Evolutionary conservation across 257 asterid species (phyloP).

Genomic region (Solanum tacnaense): DNA sequence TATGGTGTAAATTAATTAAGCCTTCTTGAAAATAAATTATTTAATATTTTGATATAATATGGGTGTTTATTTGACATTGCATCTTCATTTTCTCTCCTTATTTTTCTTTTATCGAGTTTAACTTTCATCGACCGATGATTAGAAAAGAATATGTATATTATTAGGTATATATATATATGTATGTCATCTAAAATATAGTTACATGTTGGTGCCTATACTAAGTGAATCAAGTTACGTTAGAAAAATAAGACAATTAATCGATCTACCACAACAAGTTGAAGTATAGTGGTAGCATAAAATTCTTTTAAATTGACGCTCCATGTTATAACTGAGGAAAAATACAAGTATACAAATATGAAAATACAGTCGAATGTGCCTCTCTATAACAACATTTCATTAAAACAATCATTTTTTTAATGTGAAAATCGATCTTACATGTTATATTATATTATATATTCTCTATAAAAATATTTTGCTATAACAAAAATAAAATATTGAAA

Average conservation of each 20-base stretch:
- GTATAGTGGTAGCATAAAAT: neutral
- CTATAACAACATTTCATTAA: neutral
- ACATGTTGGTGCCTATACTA: neutral
- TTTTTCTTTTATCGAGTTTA: too few relatives aligned
- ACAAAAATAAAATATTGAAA: neutral
- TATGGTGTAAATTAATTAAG: neutral
- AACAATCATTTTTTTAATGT: neutral
- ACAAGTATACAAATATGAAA: neutral
- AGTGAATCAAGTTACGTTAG: neutral
- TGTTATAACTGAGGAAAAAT: neutral
- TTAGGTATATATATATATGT: too few relatives aligned
- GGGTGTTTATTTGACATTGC: too few relatives aligned
- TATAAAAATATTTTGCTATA: neutral
- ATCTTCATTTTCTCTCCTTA: too few relatives aligned
- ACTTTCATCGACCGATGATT: too few relatives aligned
- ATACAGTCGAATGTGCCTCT: neutral
- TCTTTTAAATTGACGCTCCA: neutral
- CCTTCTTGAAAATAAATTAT: neutral
- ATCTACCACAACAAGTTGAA: neutral
- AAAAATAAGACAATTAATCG: neutral
- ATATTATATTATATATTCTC: neutral
- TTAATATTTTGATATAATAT: too few relatives aligned
- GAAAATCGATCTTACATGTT: neutral
- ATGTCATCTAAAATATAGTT: too few relatives aligned
- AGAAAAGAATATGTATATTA: too few relatives aligned